Base-by-base conservation (phyloP, 192 early-diverging fungal genomes). In the Umbelopsis vinacea region DNA sequence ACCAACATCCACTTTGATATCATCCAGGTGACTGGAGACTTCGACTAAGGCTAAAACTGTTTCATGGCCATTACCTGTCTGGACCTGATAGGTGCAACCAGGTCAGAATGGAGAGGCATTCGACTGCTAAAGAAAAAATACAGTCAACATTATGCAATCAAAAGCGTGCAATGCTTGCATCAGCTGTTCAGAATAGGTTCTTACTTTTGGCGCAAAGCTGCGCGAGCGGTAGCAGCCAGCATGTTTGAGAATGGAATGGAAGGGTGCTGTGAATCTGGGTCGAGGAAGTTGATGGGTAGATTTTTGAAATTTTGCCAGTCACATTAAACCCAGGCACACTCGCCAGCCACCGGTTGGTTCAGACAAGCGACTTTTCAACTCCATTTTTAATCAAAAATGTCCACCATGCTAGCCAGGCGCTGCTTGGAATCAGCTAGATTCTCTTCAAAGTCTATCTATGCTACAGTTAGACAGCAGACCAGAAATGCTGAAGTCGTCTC, bases 151-250 rank as follows among this genome's bases (percentile, higher is more conserved):
- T 5, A 63, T 14, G 7, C 14, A 35, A 37, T 37, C 1, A 0
- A 7, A 3, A 35, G 7, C 17, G 11, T 29, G 4, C 14, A 50
- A 3, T 21, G 6, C 6, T 50, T 0, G 0, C 33, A 29, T 37
- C 15, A 6, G 4, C 29, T 1, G 2, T 57, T 29, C 8, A 19
- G 12, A 2, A 17, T 35, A n/a, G 4, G 12, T 6, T 12, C 57
- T 63, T 63, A 63, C 57, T 63, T 22, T 63, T 35, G 26, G 26
- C 26, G 57, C 33, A 63, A 37, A 63, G 57, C 33, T 63, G 29
- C 57, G 17, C 57, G 57, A 63, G 57, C 57, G 33, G 33, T 63
- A n/a, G 57, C 57, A 37, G 57, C 33, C 57, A 63, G 33, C 57
- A 63, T 63, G 33, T 63, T 60, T 17, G 3, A 26, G 15, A 35